Percentiles rank a stretch among this genome's conserved stretches.
Evolutionary conservation across 176 grass and related monocot genomes (phyloP).

Genomic region (Phoenix dactylifera): DNA sequence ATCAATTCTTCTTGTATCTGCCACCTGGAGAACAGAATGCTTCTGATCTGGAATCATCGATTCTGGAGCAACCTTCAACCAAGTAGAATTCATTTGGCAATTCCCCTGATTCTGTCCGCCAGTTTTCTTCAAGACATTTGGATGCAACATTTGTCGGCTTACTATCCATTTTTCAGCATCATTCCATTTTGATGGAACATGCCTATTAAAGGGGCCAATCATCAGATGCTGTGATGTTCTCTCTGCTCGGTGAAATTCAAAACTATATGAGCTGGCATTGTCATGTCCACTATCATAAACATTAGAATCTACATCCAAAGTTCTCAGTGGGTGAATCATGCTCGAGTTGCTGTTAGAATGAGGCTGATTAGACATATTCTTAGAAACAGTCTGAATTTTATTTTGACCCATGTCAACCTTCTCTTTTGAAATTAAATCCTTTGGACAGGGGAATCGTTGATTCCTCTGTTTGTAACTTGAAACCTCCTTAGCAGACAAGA

Average conservation of each 20-base stretch:
- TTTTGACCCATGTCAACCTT: slow-evolving; percentile 9
- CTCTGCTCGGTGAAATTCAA: slow-evolving; percentile 68
- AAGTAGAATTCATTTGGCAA: too few relatives aligned
- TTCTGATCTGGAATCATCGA: slow-evolving; percentile 26
- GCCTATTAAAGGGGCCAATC: slow-evolving; percentile 39
- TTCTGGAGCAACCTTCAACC: slow-evolving; percentile 12
- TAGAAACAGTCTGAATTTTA: slow-evolving; percentile 24
- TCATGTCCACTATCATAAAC: slow-evolving; percentile 54
- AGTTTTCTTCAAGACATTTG: slow-evolving; percentile 24
- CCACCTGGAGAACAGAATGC: slow-evolving; percentile 13
- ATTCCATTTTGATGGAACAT: slow-evolving; percentile 82
- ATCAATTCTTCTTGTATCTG: slow-evolving; percentile 49
- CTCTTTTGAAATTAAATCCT: not conserved
- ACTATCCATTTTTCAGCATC: slow-evolving; percentile 97
- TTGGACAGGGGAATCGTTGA: not conserved
- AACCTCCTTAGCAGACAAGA: slow-evolving; percentile 4
- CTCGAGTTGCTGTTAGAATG: slow-evolving; percentile 41
- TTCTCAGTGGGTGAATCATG: slow-evolving; percentile 68
- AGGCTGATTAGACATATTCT: slow-evolving; percentile 29
- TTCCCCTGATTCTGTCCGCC: not conserved
- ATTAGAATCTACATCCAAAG: slow-evolving; percentile 50
- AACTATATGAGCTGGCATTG: slow-evolving; percentile 46
- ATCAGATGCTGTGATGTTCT: slow-evolving; percentile 32
- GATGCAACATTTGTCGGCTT: slow-evolving; percentile 54
- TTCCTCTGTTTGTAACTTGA: not conserved